Evolutionary conservation across 208 protist genomes (phyloP).

Genomic region (Porcisia hertigi): DNA sequence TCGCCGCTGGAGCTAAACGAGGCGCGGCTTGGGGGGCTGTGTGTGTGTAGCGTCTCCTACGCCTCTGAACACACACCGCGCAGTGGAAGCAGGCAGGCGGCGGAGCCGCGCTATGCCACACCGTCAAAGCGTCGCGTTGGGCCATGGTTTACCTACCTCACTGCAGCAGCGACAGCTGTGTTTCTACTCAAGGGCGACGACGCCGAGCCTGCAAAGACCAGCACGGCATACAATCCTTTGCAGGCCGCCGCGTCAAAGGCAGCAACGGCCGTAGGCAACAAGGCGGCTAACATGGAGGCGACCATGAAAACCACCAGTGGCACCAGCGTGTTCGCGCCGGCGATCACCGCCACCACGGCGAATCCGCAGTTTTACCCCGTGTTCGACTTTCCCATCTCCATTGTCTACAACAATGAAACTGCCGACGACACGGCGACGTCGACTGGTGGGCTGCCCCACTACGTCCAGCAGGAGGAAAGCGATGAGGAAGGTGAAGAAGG

Average conservation of each 20-base stretch:
- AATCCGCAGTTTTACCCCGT: constrained; percentile 53
- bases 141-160: constrained; percentile 70
- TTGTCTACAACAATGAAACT: constrained; percentile 10
- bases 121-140: constrained; percentile 41
- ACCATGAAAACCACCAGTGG: constrained; percentile 39
- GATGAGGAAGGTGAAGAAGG: constrained; percentile 17
- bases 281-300: not conserved
- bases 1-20: constrained; percentile 63
- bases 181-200: constrained; percentile 21
- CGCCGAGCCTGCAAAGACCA: not conserved
- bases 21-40: constrained; percentile 46
- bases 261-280: constrained; percentile 7
- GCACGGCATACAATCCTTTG: constrained; percentile 12
- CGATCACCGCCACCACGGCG: constrained; percentile 46
- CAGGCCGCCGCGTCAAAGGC: constrained; percentile 21
- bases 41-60: constrained; percentile 64
- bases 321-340: constrained; percentile 40
- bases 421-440: not conserved
- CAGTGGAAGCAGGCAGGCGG: constrained; percentile 9
- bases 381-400: constrained; percentile 32
- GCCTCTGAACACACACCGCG: constrained; percentile 37
- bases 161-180: constrained; percentile 31
- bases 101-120: constrained; percentile 25
- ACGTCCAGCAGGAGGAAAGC: constrained; percentile 20
- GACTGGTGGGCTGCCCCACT: constrained; percentile 14